Evolutionary conservation across 2,329 filamentous ascomycete genomes (phyloP), one percentile per base, ranked within the genome.

Genomic region (Alternaria incomplexa): DNA sequence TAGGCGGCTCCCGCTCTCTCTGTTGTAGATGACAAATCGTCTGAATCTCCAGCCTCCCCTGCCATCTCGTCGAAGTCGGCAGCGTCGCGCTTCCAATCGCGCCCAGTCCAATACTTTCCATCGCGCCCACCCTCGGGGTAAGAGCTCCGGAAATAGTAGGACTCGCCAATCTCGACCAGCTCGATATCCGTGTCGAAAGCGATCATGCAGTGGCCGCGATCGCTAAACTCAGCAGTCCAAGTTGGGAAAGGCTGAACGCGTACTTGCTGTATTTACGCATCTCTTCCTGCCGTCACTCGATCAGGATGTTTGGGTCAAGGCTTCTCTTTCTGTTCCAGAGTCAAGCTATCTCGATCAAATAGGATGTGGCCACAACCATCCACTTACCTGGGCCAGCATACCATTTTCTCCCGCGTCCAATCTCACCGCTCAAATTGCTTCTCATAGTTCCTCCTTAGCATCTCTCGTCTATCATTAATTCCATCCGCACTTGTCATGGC

Each of bases 141-240:
- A 1, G 96, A 97, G 81, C 92, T 92, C 68, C 92, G 88, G 86
- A 99, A 99, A 77, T 99, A 96, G 81, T 99, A 99, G 80, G 93
- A 97, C 68, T 98, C 93, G 60, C 96, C 96, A 74, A 99, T 93
- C 60, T 96, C 93, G 28, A 98, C 87, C 82, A 97, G 93, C 75
- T 98, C 93, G 32, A 91, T 90, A 77, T 97, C 93, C 0, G 90
- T 91, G 54, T 90, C 89, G 79, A 95, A 99, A 0, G 93, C 94
- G 70, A 99, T 96, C 87, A 94, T 97, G 86, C 95, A 98, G 81
- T 99, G 96, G 1, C 93, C 91, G 77, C 93, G 95, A 79, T 99
- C 96, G 47, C 93, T 3, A 32, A 15, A 20, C 36, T 12, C 23
- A 36, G 30, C 30, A 23, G 48, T 23, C 5, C 13, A 22, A 20